These are phyloP conservation scores for Colletotrichum trifolii DNA, from an alignment of 2,329 filamentous ascomycete species.

Conservation along the genomic window DNA sequence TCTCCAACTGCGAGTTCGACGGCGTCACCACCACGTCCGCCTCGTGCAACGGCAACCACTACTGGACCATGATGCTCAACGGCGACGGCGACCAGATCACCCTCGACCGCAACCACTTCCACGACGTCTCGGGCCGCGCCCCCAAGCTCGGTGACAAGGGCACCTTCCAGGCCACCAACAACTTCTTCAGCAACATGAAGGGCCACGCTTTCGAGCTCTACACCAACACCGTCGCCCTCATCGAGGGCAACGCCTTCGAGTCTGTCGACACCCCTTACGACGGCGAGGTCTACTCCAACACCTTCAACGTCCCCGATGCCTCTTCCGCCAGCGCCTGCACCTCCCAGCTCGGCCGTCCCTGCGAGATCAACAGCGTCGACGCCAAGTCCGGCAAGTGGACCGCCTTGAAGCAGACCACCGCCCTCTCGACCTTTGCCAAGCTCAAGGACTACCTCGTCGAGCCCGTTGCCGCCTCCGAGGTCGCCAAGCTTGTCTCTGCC, in stretches of 20 bases:
- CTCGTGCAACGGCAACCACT: slow-evolving; percentile 57
- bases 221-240: slow-evolving; percentile 44
- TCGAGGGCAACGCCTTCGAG: slow-evolving; percentile 59
- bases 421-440: slow-evolving; percentile 34
- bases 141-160: slow-evolving; percentile 39
- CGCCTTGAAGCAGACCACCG: slow-evolving; percentile 37
- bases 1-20: slow-evolving; percentile 59
- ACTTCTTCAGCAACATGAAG: slow-evolving; percentile 53
- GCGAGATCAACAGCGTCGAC: slow-evolving; percentile 28
- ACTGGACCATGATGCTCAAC: slow-evolving; percentile 57
- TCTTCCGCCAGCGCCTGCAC: slow-evolving; percentile 33
- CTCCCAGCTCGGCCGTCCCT: slow-evolving; percentile 24
- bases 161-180: slow-evolving; percentile 52
- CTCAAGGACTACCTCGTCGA: slow-evolving; percentile 40
- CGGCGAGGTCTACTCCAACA: slow-evolving; percentile 39
- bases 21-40: slow-evolving; percentile 55
- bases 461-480: slow-evolving; percentile 41
- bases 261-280: slow-evolving; percentile 47
- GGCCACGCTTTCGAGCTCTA: slow-evolving; percentile 58
- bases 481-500: slow-evolving; percentile 40
- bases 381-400: slow-evolving; percentile 40
- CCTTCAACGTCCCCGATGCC: slow-evolving; percentile 40
- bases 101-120: slow-evolving; percentile 57
- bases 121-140: slow-evolving; percentile 54
- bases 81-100: slow-evolving; percentile 54